Evolutionary conservation across 352 stramenopile species (phyloP), one percentile per base, ranked within the genome.

Genomic region (Phytopythium ostracodes): DNA sequence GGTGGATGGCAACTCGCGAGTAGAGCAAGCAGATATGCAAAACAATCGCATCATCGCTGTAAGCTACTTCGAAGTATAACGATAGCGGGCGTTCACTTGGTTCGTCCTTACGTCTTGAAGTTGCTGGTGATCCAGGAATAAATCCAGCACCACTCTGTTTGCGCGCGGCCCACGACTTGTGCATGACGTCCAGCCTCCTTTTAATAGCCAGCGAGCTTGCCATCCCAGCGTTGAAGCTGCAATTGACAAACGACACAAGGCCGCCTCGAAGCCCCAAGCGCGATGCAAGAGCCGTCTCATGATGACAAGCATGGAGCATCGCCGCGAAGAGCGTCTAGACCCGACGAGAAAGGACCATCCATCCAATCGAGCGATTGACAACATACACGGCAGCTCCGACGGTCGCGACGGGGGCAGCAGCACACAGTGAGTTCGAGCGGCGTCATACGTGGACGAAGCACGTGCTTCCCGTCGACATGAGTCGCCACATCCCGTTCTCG

Each of bases 381-480:
- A 25, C 47, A 10, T 54, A 38, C 27, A n/a, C 25, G 10, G 17
- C 14, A 2, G 17, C 5, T 9, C 11, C 47, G 20, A 10, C 25
- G 4, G 2, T 22, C 7, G 24, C 10, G 29, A 7, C 7, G 7
- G 29, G 11, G 15, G 14, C 40, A n/a, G 6, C 42, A 7, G 47
- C n/a, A 24, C 25, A 17, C 3, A 54, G 17, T 7, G 24, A 20
- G 2, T 54, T 54, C 17, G 27, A 43, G 18, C 40, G 11, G 17
- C 38, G 25, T 2, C n/a, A 60, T 22, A 15, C 2, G 27, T 60
- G 55, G 55, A 22, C 10, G 14, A 2, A 18, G 20, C 11, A 22
- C 24, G 8, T 60, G 14, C 36, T 27, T 12, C 20, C 38, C 24
- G 14, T 50, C 40, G 60, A 65, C 31, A 49, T 65, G 10, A 47